phyloP scores from a whole-genome alignment of 106 monocot species.

The Dioscorea zingiberensis region DNA sequence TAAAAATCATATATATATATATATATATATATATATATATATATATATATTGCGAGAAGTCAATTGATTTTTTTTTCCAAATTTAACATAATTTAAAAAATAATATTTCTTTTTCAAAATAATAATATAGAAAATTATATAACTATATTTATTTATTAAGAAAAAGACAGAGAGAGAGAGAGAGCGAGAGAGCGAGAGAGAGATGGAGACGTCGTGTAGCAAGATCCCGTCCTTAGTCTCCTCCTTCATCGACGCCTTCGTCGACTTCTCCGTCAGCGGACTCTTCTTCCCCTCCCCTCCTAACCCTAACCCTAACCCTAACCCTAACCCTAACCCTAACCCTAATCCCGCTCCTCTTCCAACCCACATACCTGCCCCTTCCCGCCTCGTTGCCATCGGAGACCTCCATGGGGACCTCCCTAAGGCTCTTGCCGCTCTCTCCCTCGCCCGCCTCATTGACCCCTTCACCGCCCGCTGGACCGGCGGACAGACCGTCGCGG shows the following conservation, averaged over 20 bases:
- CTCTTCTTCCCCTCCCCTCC: slow-evolving; percentile 42
- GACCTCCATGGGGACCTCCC: slow-evolving; percentile 82
- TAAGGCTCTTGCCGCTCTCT: slow-evolving; percentile 56
- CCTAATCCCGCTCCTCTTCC: slow-evolving; percentile 11
- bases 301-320: slow-evolving; percentile 16
- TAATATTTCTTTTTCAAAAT: too few species aligned
- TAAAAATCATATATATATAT: too few species aligned
- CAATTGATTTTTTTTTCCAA: too few species aligned
- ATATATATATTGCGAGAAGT: too few species aligned
- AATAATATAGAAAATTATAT: too few species aligned
- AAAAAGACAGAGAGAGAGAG: too few species aligned
- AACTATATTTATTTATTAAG: too few species aligned
- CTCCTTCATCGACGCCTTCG: slow-evolving; percentile 91
- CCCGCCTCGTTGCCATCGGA: slow-evolving; percentile 80
- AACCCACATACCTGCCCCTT: slow-evolving; percentile 39
- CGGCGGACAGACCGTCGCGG: slow-evolving; percentile 57
- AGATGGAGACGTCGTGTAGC: slow-evolving; percentile 22
- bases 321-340: slow-evolving; percentile 14
- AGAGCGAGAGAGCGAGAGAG: not conserved
- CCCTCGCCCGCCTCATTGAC: slow-evolving; percentile 61
- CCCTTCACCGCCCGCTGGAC: slow-evolving; percentile 46
- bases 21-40: too few species aligned
- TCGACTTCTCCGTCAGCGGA: slow-evolving; percentile 83
- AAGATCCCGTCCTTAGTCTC: slow-evolving; percentile 50
- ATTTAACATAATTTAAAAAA: too few species aligned